Percentiles rank a stretch among this genome's conserved stretches.
phyloP scores from a whole-genome alignment of 352 stramenopile genomes.

The Globisporangium heterothallicum region DNA sequence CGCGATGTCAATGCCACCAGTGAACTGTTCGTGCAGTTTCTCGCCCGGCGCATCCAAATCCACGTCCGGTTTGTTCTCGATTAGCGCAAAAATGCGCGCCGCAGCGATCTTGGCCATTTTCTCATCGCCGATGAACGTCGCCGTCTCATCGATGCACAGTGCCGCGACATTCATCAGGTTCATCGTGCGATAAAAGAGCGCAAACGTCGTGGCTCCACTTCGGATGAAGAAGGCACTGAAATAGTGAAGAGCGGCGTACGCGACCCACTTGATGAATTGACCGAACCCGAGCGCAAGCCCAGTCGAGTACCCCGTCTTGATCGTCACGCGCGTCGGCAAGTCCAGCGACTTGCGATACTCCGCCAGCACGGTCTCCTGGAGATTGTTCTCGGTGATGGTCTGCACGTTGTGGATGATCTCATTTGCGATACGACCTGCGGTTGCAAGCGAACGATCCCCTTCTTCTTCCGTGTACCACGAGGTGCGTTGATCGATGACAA shows the following conservation, averaged over 20 bases:
- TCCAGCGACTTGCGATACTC: constrained; percentile 7
- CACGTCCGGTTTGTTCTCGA: constrained; percentile 16
- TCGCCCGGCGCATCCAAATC: constrained; percentile 10
- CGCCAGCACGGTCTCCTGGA: constrained; percentile 7
- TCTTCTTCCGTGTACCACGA: constrained; percentile 13
- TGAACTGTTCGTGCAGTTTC: neutral
- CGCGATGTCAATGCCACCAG: neutral
- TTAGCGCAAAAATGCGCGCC: constrained; percentile 15
- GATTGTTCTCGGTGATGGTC: constrained; percentile 18
- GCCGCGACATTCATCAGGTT: constrained; percentile 18
- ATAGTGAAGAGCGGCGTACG: constrained; percentile 6
- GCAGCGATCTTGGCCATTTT: constrained; percentile 13
- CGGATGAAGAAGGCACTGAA: constrained; percentile 9
- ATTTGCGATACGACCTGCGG: constrained; percentile 15
- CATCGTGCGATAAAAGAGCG: constrained; percentile 9
- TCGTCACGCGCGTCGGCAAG: constrained; percentile 8
- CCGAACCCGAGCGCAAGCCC: constrained; percentile 2
- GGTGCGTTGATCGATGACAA: constrained; percentile 5
- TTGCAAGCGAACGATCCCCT: constrained; percentile 17
- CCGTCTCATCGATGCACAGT: constrained; percentile 20
- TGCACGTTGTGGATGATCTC: constrained; percentile 24
- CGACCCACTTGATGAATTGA: constrained; percentile 11
- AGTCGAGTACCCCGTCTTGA: constrained; percentile 6
- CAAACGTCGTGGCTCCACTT: constrained; percentile 1
- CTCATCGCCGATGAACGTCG: constrained; percentile 17